phyloP scores from a whole-genome alignment of 2,329 filamentous ascomycete species.

The Cladosporium phlei region DNA sequence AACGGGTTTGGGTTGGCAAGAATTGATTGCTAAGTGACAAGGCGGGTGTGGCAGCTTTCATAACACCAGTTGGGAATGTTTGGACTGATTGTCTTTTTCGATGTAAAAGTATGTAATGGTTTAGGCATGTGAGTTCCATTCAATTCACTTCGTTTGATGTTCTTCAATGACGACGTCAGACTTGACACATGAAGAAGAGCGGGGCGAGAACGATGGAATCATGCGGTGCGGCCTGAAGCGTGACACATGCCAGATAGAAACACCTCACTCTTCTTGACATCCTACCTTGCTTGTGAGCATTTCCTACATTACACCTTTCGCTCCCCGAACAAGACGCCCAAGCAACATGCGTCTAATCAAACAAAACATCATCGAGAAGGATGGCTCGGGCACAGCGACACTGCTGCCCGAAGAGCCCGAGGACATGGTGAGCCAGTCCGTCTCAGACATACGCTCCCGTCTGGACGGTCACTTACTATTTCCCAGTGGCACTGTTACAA shows the following conservation, averaged over 20 bases:
- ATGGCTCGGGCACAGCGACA: conserved; percentile 62
- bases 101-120: too few species aligned
- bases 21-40: not conserved
- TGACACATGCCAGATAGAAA: conserved; percentile 1
- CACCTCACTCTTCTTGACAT: not conserved
- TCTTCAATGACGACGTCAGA: not conserved
- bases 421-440: conserved; percentile 57
- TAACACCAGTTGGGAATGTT: not conserved
- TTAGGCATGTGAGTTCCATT: too few species aligned
- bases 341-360: conserved; percentile 61
- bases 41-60: not conserved
- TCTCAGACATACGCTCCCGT: conserved; percentile 5
- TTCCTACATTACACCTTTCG: not conserved
- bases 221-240: conserved; percentile 5
- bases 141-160: too few species aligned
- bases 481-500: conserved; percentile 69
- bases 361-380: conserved; percentile 57
- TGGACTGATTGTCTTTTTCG: too few species aligned
- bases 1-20: not conserved
- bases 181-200: not conserved
- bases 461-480: conserved; percentile 2
- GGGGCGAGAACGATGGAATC: not conserved
- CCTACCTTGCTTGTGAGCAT: not conserved
- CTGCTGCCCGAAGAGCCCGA: conserved; percentile 68
- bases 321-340: not conserved